phyloP scores from a whole-genome alignment of 257 asterid genomes.

The Lycium ferocissimum region DNA sequence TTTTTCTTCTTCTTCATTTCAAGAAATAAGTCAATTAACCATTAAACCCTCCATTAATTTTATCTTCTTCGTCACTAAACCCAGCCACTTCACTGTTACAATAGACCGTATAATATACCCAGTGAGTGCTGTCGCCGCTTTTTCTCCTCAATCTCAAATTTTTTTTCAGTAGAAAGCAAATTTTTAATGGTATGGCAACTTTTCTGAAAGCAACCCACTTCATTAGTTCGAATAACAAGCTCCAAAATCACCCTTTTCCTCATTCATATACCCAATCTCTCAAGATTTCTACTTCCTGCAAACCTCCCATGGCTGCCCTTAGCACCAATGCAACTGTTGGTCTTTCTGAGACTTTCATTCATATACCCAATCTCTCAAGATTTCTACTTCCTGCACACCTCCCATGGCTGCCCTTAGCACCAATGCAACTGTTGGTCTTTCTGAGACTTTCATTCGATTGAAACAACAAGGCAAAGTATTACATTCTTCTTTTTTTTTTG shows the following conservation, averaged over 20 bases:
- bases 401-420: too few relatives aligned
- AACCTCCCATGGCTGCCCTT: slow-evolving; percentile 64
- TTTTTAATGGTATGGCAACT: slow-evolving; percentile 47
- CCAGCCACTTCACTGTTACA: too few relatives aligned
- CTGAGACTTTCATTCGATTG: too few relatives aligned
- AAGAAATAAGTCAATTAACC: too few relatives aligned
- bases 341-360: slow-evolving; percentile 74
- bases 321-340: slow-evolving; percentile 51
- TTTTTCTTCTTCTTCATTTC: too few relatives aligned
- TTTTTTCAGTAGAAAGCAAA: neutral
- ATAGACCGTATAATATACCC: neutral
- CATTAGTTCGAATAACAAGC: slow-evolving; percentile 43
- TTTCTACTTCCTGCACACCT: too few relatives aligned
- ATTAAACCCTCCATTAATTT: too few relatives aligned
- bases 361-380: too few relatives aligned
- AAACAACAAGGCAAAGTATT: slow-evolving; percentile 71
- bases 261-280: slow-evolving; percentile 27
- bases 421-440: too few relatives aligned
- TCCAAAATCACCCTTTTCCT: slow-evolving; percentile 37
- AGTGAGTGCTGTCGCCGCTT: neutral
- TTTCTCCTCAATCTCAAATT: neutral
- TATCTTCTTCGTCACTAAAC: too few relatives aligned
- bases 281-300: slow-evolving; percentile 32
- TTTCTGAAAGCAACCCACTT: slow-evolving; percentile 47
- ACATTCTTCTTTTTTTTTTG: neutral